These are phyloP conservation scores for Plantago lanceolata DNA, from an alignment of 305 asterid species.

Conservation along the genomic window DNA sequence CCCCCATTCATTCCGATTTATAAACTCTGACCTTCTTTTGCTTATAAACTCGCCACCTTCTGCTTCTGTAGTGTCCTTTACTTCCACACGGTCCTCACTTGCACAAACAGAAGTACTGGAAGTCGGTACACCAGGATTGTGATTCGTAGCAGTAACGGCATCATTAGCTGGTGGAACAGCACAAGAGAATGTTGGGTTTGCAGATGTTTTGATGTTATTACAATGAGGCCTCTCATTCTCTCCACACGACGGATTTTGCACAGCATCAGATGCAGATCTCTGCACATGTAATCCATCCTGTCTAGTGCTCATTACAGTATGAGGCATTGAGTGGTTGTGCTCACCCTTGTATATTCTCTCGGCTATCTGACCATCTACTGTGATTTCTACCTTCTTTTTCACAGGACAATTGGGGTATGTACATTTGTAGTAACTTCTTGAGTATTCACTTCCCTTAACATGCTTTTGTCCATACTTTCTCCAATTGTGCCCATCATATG, in stretches of 20 bases:
- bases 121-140: constrained; percentile 24
- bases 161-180: constrained; percentile 22
- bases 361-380: constrained; percentile 53
- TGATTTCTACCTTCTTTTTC: constrained; percentile 72
- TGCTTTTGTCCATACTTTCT: constrained; percentile 90
- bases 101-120: constrained; percentile 34
- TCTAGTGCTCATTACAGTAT: constrained; percentile 27
- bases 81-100: constrained; percentile 44
- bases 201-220: constrained; percentile 32
- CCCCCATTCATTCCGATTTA: not conserved
- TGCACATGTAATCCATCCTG: constrained; percentile 34
- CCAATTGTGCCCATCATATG: constrained; percentile 77
- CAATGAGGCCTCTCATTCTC: constrained; percentile 15
- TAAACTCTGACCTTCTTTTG: constrained; percentile 53
- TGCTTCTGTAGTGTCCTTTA: constrained; percentile 33
- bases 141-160: not conserved
- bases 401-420: constrained; percentile 75
- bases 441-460: constrained; percentile 80
- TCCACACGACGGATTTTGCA: constrained; percentile 23
- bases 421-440: constrained; percentile 83
- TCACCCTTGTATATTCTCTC: constrained; percentile 79
- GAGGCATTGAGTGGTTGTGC: constrained; percentile 67
- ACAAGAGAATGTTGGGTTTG: constrained; percentile 28
- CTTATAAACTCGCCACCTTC: constrained; percentile 41
- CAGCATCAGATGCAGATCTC: constrained; percentile 23